Evolutionary conservation across 441 rosid genomes (phyloP), one percentile per base, ranked within the genome.

Genomic region (Adansonia madagascariensis): DNA sequence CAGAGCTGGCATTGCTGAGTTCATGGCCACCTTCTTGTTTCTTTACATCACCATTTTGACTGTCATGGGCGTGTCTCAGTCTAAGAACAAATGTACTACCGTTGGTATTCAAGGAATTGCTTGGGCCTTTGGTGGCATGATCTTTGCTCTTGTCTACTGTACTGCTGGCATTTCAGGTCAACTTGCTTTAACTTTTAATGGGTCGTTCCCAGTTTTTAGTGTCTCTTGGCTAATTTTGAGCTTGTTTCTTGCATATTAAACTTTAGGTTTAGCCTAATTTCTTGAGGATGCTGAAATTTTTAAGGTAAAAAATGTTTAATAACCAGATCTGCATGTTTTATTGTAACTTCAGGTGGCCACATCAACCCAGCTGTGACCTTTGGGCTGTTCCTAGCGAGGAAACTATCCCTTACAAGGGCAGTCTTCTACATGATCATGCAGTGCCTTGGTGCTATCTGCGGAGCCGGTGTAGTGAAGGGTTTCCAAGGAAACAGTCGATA

Each of bases 381-480:
- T 39, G 93, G 93, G 27, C 77, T 90, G 49, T 80, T 90, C 17
- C 81, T 90, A 61, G 93, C 90, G 43, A 83, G 88, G 79, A 90
- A 90, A 83, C 88, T 90, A 3, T 90, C 93, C 24, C 86, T 90
- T 50, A 88, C 88, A 1, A 85, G 93, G 83, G 93, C 93, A 15
- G 68, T 90, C 11, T 87, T 82, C 85, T 90, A 90, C 86, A 87
- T 90, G 17, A 22, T 88, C 27, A 88, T 90, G 93, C 93, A 90
- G 82, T 87, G 93, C 80, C 91, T 90, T n/a, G 93, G 93, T 10
- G 93, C 93, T 63, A 83, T 88, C 22, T 90, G 93, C 65, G 93
- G 93, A 18, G 93, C 93, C 56, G 93, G 93, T 61, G 90, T 90
- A 31, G 93, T 88, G 24, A 90, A 87, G 80, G 93, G 91, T 5